Evolutionary conservation across 78 protist genomes (phyloP).

Genomic region (Dictyostelium intermedium): DNA sequence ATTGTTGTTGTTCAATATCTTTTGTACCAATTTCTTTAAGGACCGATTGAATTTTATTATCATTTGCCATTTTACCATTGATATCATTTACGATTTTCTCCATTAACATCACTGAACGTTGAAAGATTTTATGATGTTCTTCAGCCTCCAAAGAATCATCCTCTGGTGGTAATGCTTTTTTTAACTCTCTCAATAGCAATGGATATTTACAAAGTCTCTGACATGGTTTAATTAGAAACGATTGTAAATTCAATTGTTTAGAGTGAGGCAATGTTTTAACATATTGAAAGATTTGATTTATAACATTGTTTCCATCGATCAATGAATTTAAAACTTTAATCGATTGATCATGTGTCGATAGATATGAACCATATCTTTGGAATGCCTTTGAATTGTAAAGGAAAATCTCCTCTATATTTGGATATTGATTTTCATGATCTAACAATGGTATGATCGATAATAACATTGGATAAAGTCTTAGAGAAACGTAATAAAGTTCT

Average conservation of each 20-base stretch:
- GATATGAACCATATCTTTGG: conserved; percentile 1
- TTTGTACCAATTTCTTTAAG: conserved; percentile 33
- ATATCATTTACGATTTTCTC: conserved; percentile 55
- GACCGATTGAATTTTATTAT: conserved; percentile 24
- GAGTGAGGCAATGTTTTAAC: conserved; percentile 34
- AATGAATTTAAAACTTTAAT: not conserved
- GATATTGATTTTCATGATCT: conserved; percentile 6
- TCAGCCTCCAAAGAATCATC: not conserved
- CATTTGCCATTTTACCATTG: conserved; percentile 47
- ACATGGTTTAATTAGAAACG: conserved; percentile 61
- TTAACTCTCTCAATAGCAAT: conserved; percentile 45
- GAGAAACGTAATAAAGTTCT: conserved; percentile 9
- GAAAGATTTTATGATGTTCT: conserved; percentile 23
- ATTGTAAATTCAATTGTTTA: conserved; percentile 17
- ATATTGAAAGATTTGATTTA: not conserved
- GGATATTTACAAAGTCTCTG: conserved; percentile 79
- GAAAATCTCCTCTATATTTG: conserved; percentile 61
- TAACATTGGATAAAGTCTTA: conserved; percentile 3
- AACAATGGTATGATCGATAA: not conserved
- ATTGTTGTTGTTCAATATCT: not conserved
- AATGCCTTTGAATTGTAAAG: conserved; percentile 11
- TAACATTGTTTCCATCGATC: not conserved
- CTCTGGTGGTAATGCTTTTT: conserved; percentile 64
- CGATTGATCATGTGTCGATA: not conserved
- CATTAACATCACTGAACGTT: conserved; percentile 41